These are phyloP conservation scores for Fusarium continuum DNA, from an alignment of 2,329 filamentous ascomycete genomes.

Conservation along the genomic window DNA sequence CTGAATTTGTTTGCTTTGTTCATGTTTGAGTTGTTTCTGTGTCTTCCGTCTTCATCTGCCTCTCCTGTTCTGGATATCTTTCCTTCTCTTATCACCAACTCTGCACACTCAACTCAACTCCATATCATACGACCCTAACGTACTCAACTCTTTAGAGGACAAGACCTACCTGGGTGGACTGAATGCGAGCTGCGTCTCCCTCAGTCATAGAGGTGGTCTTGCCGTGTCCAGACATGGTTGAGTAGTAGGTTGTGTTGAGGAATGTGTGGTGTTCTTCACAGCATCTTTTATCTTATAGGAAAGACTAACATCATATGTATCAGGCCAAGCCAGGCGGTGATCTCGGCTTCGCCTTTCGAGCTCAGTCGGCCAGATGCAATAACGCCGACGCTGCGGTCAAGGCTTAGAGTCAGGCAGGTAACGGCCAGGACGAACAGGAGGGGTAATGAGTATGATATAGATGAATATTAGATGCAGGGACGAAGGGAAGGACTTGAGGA, in stretches of 20 bases:
- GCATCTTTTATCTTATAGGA: too few relatives aligned
- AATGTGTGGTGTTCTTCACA: too few relatives aligned
- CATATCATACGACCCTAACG: neutral
- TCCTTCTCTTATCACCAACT: neutral
- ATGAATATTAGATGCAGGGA: neutral
- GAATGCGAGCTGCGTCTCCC: too few relatives aligned
- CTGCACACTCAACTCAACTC: neutral
- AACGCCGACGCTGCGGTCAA: neutral
- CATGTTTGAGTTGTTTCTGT: neutral
- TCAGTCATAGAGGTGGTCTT: too few relatives aligned
- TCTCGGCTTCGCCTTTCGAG: conserved; percentile 1
- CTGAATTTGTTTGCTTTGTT: neutral
- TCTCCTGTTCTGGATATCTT: neutral
- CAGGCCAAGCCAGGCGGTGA: conserved; percentile 19
- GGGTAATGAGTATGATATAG: neutral
- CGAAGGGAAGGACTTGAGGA: neutral
- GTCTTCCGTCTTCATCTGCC: neutral
- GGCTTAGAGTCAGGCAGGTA: neutral
- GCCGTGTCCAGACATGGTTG: too few relatives aligned
- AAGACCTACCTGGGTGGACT: too few relatives aligned
- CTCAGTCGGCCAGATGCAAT: conserved; percentile 5
- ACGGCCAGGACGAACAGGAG: conserved; percentile 4
- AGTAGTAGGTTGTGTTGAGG: too few relatives aligned
- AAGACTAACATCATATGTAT: neutral
- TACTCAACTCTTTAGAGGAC: neutral